Conservation (phyloP, 2,329 filamentous ascomycete species). For the Botrytis fabae region DNA sequence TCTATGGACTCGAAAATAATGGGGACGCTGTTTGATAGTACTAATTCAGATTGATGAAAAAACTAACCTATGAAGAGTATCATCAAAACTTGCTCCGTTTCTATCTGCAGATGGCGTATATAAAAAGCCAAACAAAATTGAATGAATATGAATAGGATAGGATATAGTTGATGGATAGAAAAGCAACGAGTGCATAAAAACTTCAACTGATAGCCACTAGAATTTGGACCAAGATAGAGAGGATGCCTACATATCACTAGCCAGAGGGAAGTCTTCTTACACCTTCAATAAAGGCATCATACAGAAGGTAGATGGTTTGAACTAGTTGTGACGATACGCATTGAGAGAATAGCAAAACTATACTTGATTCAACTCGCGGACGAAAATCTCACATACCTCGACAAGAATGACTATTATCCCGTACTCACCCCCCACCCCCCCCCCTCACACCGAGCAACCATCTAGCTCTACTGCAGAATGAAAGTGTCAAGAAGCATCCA, state of each 20-base stretch:
- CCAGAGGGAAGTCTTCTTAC: background rate
- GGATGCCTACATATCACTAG: background rate
- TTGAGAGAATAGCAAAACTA: background rate
- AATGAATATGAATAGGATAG: background rate
- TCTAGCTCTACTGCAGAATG: background rate
- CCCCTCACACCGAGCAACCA: background rate
- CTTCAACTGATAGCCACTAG: background rate
- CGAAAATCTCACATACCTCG: background rate
- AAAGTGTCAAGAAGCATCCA: background rate
- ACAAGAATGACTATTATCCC: background rate
- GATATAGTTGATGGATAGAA: background rate
- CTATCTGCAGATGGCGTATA: background rate
- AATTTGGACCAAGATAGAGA: background rate
- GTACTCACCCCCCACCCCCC: background rate
- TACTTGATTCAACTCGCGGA: background rate
- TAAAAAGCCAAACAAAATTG: background rate
- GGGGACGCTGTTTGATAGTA: background rate
- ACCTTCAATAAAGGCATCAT: background rate
- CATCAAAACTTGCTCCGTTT: background rate
- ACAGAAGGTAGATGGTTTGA: background rate
- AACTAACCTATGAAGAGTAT: background rate
- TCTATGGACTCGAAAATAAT: background rate
- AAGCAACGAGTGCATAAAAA: background rate
- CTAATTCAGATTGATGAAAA: background rate
- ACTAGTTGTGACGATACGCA: background rate